Conservation (phyloP, 2,329 filamentous ascomycete genomes). For the Sclerotinia sclerotiorum region DNA sequence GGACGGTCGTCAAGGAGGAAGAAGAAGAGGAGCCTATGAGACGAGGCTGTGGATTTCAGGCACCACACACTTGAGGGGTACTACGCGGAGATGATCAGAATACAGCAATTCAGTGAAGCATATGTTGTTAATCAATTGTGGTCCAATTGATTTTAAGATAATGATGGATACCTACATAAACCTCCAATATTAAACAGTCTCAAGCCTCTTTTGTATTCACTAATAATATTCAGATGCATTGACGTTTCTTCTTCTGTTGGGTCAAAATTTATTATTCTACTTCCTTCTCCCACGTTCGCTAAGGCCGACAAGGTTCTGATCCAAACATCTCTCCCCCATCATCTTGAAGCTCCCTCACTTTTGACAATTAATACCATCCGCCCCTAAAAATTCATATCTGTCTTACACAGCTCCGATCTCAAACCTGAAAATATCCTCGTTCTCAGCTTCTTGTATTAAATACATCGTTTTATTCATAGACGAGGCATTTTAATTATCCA, state of each 20-base stretch:
- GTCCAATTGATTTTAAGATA: not conserved
- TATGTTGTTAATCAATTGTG: not conserved
- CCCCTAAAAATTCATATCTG: slow-evolving; percentile 7
- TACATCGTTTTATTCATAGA: not conserved
- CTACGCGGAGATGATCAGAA: not conserved
- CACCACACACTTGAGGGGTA: not conserved
- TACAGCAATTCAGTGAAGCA: not conserved
- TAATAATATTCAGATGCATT: not conserved
- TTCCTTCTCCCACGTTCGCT: slow-evolving; percentile 24
- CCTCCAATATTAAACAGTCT: not conserved
- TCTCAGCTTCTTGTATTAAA: not conserved
- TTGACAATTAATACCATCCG: slow-evolving; percentile 1
- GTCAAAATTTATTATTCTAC: slow-evolving; percentile 13
- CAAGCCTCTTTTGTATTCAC: not conserved
- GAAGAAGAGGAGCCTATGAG: not conserved
- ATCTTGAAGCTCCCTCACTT: slow-evolving; percentile 11
- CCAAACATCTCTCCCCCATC: slow-evolving; percentile 14
- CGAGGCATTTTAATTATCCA: not conserved
- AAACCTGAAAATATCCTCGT: not conserved
- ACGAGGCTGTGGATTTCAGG: slow-evolving; percentile 13
- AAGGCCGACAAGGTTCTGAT: slow-evolving; percentile 23
- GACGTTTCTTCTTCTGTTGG: not conserved
- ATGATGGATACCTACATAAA: not conserved
- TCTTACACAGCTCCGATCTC: not conserved
- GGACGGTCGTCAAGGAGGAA: not conserved